These are phyloP conservation scores for Eragrostis curvula DNA, from an alignment of 176 grass and related monocot species.

Conservation along the genomic window DNA sequence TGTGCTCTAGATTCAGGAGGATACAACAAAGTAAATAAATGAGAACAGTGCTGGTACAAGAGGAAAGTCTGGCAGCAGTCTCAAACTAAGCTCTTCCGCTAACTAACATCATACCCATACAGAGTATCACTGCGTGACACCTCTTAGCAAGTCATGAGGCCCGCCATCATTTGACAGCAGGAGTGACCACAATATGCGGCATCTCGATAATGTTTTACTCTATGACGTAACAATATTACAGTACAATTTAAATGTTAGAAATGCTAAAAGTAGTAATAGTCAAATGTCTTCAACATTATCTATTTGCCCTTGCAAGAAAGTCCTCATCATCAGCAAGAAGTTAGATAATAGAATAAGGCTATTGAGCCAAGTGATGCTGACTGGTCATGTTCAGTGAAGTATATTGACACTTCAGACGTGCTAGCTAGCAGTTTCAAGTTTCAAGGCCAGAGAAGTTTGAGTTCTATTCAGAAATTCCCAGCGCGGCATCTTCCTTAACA, in stretches of 20 bases:
- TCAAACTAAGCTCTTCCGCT: conserved; percentile 32
- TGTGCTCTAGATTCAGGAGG: conserved; percentile 19
- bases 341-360: conserved; percentile 22
- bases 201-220: conserved; percentile 28
- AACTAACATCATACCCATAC: conserved; percentile 27
- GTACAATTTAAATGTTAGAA: conserved; percentile 47
- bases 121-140: conserved; percentile 1
- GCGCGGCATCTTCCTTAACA: conserved; percentile 44
- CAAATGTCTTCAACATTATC: conserved; percentile 22
- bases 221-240: conserved; percentile 36
- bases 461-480: conserved; percentile 38
- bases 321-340: conserved; percentile 38
- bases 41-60: conserved; percentile 35
- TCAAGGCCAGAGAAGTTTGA: conserved; percentile 1
- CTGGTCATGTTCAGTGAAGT: background rate
- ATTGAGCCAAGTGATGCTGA: conserved; percentile 25
- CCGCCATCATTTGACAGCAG: conserved; percentile 24
- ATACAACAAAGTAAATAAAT: conserved; percentile 44
- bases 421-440: conserved; percentile 10
- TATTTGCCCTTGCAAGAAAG: conserved; percentile 27
- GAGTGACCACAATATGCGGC: background rate
- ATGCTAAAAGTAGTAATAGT: conserved; percentile 29
- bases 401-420: conserved; percentile 1
- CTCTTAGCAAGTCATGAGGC: conserved; percentile 19
- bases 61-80: conserved; percentile 5